Base-by-base conservation (phyloP, 2,329 filamentous ascomycete genomes). In the Verticillium dahliae region DNA sequence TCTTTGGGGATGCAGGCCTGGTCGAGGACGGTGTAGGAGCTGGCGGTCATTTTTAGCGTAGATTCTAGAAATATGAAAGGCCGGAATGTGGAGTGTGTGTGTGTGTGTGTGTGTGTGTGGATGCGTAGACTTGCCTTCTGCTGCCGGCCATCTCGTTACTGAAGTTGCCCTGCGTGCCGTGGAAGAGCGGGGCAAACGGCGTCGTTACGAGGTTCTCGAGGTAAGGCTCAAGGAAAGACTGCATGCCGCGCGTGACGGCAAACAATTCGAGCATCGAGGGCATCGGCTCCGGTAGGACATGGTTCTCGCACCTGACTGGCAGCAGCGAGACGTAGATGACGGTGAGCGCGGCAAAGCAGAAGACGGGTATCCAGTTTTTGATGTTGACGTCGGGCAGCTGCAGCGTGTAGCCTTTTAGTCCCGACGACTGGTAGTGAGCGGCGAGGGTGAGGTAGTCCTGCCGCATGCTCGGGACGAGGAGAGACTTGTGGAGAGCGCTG, bases 261-360 rank as follows among this genome's bases (percentile, higher is more conserved):
- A 65, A 65, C 22, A 65, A n/a, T 3, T 61, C 55, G 5, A 61
- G 22, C 1, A 65, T 7, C 9, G 55, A 57, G 11, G 9, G 31
- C 1, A 61, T 37, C 1, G 63, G 41, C 14, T 22, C 13, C 10
- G 31, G 1, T 7, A 56, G 45, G 1, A 38, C n/a, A 7, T 60
- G 45, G 6, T 13, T 54, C 0, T 31, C 37, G 34, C 18, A 7
- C 4, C 59, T 56, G 11, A 57, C 41, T 1, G 63, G 63, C 0
- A 62, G 6, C 6, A 38, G 56, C 4, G 56, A 45, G 1, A 71
- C 71, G 27, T 67, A 68, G 9, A 72, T 13, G 3, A 76, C 70
- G 60, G 72, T 73, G 4, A 72, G 73, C 13, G 76, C 76, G 61
- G 78, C 76, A 56, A 81, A 78, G 66, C 72, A 75, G 41, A 77